Evolutionary conservation across 306 rosid species (phyloP).

Genomic region (Luffa aegyptiaca): DNA sequence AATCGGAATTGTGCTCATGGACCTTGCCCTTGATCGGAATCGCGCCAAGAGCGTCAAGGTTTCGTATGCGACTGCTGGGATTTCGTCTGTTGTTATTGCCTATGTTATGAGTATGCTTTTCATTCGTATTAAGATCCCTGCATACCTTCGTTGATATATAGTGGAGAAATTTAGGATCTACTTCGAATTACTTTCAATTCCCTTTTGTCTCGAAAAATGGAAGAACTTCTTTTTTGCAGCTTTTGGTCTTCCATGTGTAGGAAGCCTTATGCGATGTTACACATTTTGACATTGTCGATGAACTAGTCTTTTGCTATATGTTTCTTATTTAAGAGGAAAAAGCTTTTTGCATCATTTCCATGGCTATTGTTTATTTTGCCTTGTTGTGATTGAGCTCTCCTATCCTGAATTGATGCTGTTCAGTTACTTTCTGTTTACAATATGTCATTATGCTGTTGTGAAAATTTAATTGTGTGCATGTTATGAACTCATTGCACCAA

Average conservation of each 20-base stretch:
- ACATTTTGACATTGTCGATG: background rate
- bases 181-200: background rate
- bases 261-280: slow-evolving; percentile 1
- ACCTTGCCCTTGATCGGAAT: slow-evolving; percentile 76
- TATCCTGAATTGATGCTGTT: background rate
- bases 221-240: background rate
- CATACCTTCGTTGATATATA: slow-evolving; percentile 34
- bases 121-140: slow-evolving; percentile 91
- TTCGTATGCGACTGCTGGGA: slow-evolving; percentile 71
- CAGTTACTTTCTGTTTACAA: background rate
- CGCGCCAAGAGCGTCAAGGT: slow-evolving; percentile 64
- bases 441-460: background rate
- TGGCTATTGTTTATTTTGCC: background rate
- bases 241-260: background rate
- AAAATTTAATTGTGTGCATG: background rate
- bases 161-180: background rate
- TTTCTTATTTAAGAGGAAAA: background rate
- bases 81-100: slow-evolving; percentile 47
- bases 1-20: slow-evolving; percentile 57
- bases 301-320: background rate
- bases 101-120: slow-evolving; percentile 93
- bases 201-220: background rate
- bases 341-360: background rate
- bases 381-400: background rate
- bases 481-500: background rate